Conservation (phyloP, 2,329 filamentous ascomycete species). For the Byssoonygena ceratinophila region DNA sequence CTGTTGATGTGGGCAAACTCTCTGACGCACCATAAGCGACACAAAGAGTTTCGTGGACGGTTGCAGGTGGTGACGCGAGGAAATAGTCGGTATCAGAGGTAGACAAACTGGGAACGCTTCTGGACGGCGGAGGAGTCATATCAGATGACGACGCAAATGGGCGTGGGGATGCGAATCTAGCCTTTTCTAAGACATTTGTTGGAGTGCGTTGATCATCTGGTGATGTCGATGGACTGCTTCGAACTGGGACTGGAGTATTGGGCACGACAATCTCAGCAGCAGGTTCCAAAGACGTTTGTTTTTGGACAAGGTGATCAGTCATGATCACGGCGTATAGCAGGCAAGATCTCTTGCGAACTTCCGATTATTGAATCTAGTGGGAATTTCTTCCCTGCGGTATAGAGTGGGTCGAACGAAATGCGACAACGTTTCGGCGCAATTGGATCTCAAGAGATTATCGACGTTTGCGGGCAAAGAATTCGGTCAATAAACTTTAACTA, state of each 20-base stretch:
- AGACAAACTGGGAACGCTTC: slow-evolving; percentile 20
- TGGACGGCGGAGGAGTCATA: slow-evolving; percentile 54
- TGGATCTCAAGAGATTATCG: neutral
- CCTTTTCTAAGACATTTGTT: slow-evolving; percentile 2
- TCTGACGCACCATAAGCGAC: slow-evolving; percentile 35
- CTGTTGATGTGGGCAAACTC: slow-evolving; percentile 40
- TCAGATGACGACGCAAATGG: slow-evolving; percentile 39
- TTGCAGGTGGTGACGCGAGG: slow-evolving; percentile 41
- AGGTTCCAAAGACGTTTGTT: slow-evolving; percentile 29
- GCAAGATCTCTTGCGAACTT: neutral
- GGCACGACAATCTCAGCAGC: slow-evolving; percentile 32
- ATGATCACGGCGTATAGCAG: neutral
- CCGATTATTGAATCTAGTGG: no score
- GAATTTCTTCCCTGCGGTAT: no score
- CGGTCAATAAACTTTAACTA: neutral
- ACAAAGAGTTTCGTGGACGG: slow-evolving; percentile 33
- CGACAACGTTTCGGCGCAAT: neutral
- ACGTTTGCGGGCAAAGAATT: neutral
- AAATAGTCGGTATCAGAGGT: slow-evolving; percentile 27
- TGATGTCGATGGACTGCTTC: slow-evolving; percentile 28
- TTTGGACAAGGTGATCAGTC: neutral
- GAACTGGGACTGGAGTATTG: slow-evolving; percentile 25
- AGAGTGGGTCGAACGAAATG: neutral
- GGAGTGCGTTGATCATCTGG: slow-evolving; percentile 25
- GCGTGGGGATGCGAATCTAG: slow-evolving; percentile 28